Evolutionary conservation across 2,329 filamentous ascomycete genomes (phyloP).

Genomic region (Phyllosticta capitalensis): DNA sequence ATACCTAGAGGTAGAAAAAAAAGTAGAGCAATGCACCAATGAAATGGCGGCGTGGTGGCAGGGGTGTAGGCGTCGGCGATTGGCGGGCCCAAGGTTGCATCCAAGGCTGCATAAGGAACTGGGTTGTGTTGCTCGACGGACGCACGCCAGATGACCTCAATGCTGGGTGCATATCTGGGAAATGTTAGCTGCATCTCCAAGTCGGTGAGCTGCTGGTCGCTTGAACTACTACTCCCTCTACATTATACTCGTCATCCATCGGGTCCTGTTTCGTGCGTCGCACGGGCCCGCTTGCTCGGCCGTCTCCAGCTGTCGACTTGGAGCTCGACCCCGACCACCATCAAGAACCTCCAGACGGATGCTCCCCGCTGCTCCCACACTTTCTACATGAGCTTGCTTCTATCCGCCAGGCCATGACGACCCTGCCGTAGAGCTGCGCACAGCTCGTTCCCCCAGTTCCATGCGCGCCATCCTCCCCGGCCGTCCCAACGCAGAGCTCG

Average conservation of each 20-base stretch:
- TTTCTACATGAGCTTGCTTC: not conserved
- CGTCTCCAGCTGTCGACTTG: not conserved
- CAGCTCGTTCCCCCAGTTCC: slow-evolving; percentile 13
- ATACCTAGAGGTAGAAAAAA: not conserved
- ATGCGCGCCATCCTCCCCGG: slow-evolving; percentile 76
- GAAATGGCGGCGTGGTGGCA: not conserved
- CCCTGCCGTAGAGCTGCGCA: slow-evolving; percentile 6
- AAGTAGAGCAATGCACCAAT: not conserved
- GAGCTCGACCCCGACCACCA: not conserved
- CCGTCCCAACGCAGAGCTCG: slow-evolving; percentile 66
- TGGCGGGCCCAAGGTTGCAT: not conserved
- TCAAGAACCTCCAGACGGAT: too few species aligned
- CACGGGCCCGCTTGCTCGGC: not conserved
- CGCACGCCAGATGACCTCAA: not conserved
- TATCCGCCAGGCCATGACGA: slow-evolving; percentile 6
- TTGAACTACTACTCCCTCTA: not conserved
- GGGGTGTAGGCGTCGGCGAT: not conserved
- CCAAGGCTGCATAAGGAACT: slow-evolving; percentile 7
- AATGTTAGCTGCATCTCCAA: not conserved
- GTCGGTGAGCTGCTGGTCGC: not conserved
- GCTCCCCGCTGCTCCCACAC: not conserved
- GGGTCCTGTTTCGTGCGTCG: not conserved
- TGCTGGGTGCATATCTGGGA: not conserved
- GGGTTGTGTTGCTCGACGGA: not conserved
- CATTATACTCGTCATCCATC: not conserved